These are phyloP conservation scores for Wickerhamiella bombiphila DNA, from an alignment of 805 yeast genomes.

Conservation along the genomic window DNA sequence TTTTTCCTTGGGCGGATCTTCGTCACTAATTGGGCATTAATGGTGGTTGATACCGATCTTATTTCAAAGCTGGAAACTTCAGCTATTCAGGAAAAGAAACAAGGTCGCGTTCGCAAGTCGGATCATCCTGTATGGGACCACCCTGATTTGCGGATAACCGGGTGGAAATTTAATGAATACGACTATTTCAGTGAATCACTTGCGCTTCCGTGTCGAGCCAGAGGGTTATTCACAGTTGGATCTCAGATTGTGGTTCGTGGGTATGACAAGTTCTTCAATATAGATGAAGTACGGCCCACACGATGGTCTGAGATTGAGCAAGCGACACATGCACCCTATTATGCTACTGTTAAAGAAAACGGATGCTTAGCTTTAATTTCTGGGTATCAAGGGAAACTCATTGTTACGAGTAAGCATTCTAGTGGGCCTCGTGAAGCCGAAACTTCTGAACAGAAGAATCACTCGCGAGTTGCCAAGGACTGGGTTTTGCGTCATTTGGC, in stretches of 20 bases:
- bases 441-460: constrained; percentile 33
- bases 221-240: constrained; percentile 60
- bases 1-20: too few relatives aligned
- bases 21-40: too few relatives aligned
- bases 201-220: constrained; percentile 53
- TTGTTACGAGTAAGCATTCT: constrained; percentile 85
- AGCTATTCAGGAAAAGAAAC: background rate
- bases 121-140: constrained; percentile 18
- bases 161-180: constrained; percentile 87
- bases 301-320: constrained; percentile 32
- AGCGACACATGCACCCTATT: constrained; percentile 60
- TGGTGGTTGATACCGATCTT: constrained; percentile 1
- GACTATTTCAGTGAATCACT: constrained; percentile 50
- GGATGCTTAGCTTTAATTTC: constrained; percentile 84
- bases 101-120: constrained; percentile 13
- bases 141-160: constrained; percentile 17
- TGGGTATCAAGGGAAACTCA: constrained; percentile 60
- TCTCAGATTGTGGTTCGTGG: constrained; percentile 60
- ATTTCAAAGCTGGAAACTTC: constrained; percentile 1
- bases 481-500: constrained; percentile 43
- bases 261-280: constrained; percentile 84
- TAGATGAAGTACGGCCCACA: constrained; percentile 47
- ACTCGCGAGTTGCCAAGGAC: constrained; percentile 57
- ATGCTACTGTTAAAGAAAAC: constrained; percentile 71
- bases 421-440: constrained; percentile 43